Base-by-base conservation (phyloP, 768 basidiomycete species). In the Russula brevipes region DNA sequence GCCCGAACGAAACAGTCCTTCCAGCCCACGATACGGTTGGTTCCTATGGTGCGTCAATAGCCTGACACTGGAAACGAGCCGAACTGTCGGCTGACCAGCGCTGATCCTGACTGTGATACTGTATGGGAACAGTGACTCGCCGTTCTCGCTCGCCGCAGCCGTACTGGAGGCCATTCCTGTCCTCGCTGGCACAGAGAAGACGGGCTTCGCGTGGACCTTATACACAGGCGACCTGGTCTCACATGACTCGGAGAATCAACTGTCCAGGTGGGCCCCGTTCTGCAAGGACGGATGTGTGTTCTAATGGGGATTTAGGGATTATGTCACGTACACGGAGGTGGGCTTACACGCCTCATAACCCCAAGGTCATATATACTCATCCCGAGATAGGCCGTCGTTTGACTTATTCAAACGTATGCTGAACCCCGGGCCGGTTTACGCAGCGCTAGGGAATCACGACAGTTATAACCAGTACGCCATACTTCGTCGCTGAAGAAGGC, bases 371-470 rank as follows among this genome's bases (percentile, higher is more conserved):
- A 6, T 55, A 39, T 45, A 64, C 24, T 69, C 42, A 50, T 31
- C 31, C 61, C 6, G 33, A 51, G 31, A 19, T 64, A 88, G 86
- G 80, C 85, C 1, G 74, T 87, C 1, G 61, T 91, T 82, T 69
- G 86, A 85, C 65, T 77, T 91, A 41, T 81, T 89, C 73, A 86
- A 81, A 72, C 76, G 76, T 16, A 77, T 78, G 68, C 77, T 90
- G 36, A 83, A 83, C 16, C 77, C 80, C 14, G 86, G 87, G 0
- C 87, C 89, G n/a, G 81, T 90, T 3, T 91, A 90, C 66, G 83
- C 86, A 35, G 82, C 85, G 0, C 75, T 91, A 9, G 89, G 89
- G 9, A 91, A 91, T 70, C 89, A 91, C 68, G 89, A 91, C 70
- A 85, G 79, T 46, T 88, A 85, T 71, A 84, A 85, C 67, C 79